Evolutionary conservation across 2,329 filamentous ascomycete genomes (phyloP).

Genomic region (Fusarium bactridioides): DNA sequence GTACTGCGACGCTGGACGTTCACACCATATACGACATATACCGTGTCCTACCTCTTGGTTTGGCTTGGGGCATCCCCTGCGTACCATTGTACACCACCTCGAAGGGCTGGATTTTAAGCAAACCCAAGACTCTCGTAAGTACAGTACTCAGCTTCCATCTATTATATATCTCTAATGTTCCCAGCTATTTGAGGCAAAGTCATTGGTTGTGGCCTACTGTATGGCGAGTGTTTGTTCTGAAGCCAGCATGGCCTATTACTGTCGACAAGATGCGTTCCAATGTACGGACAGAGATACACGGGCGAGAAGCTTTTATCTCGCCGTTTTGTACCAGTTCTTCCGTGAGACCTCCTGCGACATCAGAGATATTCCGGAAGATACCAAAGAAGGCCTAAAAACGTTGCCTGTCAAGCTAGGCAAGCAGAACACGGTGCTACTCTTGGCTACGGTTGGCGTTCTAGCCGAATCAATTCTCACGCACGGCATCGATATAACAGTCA

Average conservation of each 20-base stretch:
- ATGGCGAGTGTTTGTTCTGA: slow-evolving; percentile 15
- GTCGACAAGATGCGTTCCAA: background rate
- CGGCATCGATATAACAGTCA: background rate
- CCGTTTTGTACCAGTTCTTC: slow-evolving; percentile 13
- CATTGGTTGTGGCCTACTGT: slow-evolving; percentile 9
- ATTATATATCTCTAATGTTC: no score
- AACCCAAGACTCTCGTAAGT: slow-evolving; percentile 16
- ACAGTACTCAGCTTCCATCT: no score
- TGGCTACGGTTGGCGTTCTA: background rate
- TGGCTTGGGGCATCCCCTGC: slow-evolving; percentile 18
- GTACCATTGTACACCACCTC: background rate
- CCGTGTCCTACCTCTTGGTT: slow-evolving; percentile 13
- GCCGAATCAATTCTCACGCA: slow-evolving; percentile 1
- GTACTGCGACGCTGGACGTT: background rate
- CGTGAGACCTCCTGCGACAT: slow-evolving; percentile 17
- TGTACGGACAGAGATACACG: background rate
- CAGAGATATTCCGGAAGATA: slow-evolving; percentile 10
- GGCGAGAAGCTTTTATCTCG: slow-evolving; percentile 7
- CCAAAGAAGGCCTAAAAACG: slow-evolving; percentile 8
- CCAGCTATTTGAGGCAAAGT: slow-evolving; percentile 14
- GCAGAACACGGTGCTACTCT: background rate
- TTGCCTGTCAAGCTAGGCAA: slow-evolving; percentile 18
- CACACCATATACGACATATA: slow-evolving; percentile 18
- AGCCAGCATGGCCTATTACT: slow-evolving; percentile 12
- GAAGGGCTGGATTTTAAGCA: background rate